Conservation (phyloP, 352 stramenopile genomes). For the Bremia lactucae region DNA sequence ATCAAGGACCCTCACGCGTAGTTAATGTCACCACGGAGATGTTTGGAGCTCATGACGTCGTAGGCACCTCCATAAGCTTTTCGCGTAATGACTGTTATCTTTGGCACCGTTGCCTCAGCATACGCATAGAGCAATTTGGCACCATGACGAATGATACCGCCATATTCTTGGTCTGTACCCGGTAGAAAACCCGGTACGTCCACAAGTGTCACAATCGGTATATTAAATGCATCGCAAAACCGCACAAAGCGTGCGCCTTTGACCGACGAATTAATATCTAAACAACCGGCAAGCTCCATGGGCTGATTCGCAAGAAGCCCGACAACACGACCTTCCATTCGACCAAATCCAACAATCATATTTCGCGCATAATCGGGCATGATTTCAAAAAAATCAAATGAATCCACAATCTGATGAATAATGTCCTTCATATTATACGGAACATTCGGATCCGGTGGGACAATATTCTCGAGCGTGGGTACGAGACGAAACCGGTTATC, state of each 20-base stretch:
- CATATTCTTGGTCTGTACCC: constrained; percentile 88
- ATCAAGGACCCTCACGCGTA: constrained; percentile 76
- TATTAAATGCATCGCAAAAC: constrained; percentile 98
- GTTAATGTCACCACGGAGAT: constrained; percentile 95
- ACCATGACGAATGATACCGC: constrained; percentile 93
- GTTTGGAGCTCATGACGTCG: constrained; percentile 98
- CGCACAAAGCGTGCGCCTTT: constrained; percentile 97
- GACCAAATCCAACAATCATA: constrained; percentile 94
- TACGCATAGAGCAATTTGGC: constrained; percentile 98
- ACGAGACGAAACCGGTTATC: constrained; percentile 84
- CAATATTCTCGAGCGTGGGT: constrained; percentile 86
- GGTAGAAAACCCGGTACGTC: constrained; percentile 98
- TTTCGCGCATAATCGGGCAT: constrained; percentile 96
- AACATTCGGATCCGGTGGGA: constrained; percentile 94
- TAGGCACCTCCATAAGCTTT: constrained; percentile 98
- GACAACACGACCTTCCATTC: constrained; percentile 94
- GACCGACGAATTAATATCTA: constrained; percentile 95
- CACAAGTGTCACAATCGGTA: constrained; percentile 96
- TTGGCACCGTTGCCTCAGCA: constrained; percentile 95
- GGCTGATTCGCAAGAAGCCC: constrained; percentile 98
- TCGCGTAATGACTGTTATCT: constrained; percentile 96
- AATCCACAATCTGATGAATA: constrained; percentile 91
- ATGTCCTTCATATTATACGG: constrained; percentile 98
- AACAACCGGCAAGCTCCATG: constrained; percentile 91
- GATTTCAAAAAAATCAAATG: constrained; percentile 95